Base-by-base conservation (phyloP, 129 eudicot genomes). In the Lactuca saligna region DNA sequence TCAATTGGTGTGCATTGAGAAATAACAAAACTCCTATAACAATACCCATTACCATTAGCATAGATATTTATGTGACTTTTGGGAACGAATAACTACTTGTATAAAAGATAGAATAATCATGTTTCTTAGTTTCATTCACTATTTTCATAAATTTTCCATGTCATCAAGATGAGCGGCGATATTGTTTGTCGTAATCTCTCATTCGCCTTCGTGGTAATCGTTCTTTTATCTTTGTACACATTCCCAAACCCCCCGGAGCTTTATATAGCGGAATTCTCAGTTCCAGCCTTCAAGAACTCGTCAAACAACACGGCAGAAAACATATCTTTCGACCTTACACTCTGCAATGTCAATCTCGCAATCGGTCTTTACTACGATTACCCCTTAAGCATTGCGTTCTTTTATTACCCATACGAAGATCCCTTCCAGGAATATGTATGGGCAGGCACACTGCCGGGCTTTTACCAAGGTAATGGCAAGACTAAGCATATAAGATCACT, bases 401-500 rank as follows among this genome's bases (percentile, higher is more conserved):
- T 3, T 49, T 65, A 65, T 25, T 29, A 31, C 46, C 59, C 70
- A 7, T 9, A 14, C 8, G 59, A 65, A 3, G 29, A 65, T 12
- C 70, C 70, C 13, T 48, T 48, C 44, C 70, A 49, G 41, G 49
- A 65, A 49, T 49, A 65, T 25, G 58, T 32, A 1, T 65, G 70
- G 70, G 59, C 5, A 7, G n/a, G 14, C 44, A 65, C 58, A 7
- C 1, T 65, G 25, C 70, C 59, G 3, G 8, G 44, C 7, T 65
- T 65, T 49, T 65, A 65, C 57, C 59, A 65, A 65, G 42, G 57
- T 29, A 49, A 65, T 33, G 70, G 70, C 29, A 65, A 49, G 29
- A 65, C 59, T 31, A 65, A 49, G n/a, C 70, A 65, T 33, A 65
- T 49, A 32, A 64, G 4, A 64, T 13, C 20, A 37, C 2, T 44